Evolutionary conservation across 2,329 filamentous ascomycete genomes (phyloP).

Genomic region (Arthrobotrys conoides): DNA sequence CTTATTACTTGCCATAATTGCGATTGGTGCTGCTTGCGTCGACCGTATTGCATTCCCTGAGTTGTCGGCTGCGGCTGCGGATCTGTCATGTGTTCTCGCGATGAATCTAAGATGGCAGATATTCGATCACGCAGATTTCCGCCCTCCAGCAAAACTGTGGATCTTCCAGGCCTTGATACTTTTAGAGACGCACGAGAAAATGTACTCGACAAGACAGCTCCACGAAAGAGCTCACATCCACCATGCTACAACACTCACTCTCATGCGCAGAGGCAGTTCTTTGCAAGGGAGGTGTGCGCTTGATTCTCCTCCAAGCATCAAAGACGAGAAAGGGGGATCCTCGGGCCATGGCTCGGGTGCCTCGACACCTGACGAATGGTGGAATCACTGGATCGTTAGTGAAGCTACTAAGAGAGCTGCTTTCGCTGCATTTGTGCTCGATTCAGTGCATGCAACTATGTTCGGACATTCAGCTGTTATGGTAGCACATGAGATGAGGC

Average conservation of each 20-base stretch:
- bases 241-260: slow-evolving; percentile 91
- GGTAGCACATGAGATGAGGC: slow-evolving; percentile 94
- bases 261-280: slow-evolving; percentile 94
- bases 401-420: slow-evolving; percentile 91
- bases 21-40: slow-evolving; percentile 89
- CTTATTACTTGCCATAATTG: slow-evolving; percentile 88
- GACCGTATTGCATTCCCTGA: slow-evolving; percentile 84
- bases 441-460: slow-evolving; percentile 97
- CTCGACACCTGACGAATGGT: slow-evolving; percentile 87
- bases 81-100: slow-evolving; percentile 88
- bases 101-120: slow-evolving; percentile 97
- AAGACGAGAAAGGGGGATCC: slow-evolving; percentile 72
- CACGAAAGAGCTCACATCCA: slow-evolving; percentile 97
- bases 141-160: slow-evolving; percentile 94
- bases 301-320: slow-evolving; percentile 83
- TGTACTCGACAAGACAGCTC: slow-evolving; percentile 91
- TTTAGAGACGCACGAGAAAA: slow-evolving; percentile 95
- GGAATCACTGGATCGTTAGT: slow-evolving; percentile 95
- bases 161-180: slow-evolving; percentile 92
- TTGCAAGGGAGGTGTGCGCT: slow-evolving; percentile 86
- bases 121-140: slow-evolving; percentile 90
- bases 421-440: slow-evolving; percentile 93
- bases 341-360: slow-evolving; percentile 72
- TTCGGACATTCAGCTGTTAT: slow-evolving; percentile 97
- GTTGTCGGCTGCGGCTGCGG: slow-evolving; percentile 81